Conservation (phyloP, 2,329 filamentous ascomycete species). For the Phoma herbarum region DNA sequence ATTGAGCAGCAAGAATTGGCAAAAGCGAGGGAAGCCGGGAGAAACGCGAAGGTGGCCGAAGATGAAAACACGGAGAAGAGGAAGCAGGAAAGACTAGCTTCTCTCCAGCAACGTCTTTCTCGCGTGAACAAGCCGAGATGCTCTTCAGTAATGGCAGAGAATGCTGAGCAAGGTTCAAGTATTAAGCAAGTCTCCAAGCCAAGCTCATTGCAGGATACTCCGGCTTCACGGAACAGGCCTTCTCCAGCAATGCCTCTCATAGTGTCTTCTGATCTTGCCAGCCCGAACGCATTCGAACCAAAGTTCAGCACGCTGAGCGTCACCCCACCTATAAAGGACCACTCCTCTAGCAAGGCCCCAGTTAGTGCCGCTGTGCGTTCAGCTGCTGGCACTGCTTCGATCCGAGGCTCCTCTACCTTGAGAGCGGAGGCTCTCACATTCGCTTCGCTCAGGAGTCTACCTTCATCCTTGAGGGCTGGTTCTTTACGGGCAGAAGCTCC, state of each 20-base stretch:
- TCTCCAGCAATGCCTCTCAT: not conserved
- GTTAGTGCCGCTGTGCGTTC: not conserved
- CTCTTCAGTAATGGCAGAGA: not conserved
- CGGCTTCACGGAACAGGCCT: not conserved
- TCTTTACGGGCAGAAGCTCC: not conserved
- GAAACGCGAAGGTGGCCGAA: not conserved
- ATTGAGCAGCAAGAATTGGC: not conserved
- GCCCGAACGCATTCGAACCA: not conserved
- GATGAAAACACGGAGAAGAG: not conserved
- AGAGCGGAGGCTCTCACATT: not conserved
- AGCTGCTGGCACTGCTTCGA: not conserved
- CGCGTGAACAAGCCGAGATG: not conserved
- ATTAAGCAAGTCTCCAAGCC: not conserved
- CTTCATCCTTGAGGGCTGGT: not conserved
- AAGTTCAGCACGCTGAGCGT: not conserved
- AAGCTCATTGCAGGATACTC: not conserved
- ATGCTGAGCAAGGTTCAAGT: not conserved
- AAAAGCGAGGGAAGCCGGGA: not conserved
- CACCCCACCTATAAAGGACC: not conserved
- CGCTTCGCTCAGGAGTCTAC: not conserved
- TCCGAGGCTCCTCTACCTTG: not conserved
- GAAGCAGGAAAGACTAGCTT: not conserved
- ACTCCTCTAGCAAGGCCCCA: not conserved
- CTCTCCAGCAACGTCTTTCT: not conserved
- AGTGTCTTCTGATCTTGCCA: not conserved